These are phyloP conservation scores for Neocatenulostroma microsporum DNA, from an alignment of 2,329 filamentous ascomycete species.

Conservation along the genomic window DNA sequence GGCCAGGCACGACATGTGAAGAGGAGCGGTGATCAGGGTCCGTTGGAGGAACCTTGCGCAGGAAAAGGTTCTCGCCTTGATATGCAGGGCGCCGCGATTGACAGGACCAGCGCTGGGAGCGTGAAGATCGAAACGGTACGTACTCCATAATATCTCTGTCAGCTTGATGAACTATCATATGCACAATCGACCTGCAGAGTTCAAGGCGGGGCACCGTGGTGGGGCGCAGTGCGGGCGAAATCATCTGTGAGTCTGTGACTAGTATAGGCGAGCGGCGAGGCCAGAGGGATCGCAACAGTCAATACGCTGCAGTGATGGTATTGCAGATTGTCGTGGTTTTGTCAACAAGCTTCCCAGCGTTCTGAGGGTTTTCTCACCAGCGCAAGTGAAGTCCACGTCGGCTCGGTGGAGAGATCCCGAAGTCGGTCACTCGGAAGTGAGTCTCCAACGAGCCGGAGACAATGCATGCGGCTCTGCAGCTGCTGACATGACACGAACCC, in stretches of 20 bases:
- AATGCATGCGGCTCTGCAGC: constrained; percentile 15
- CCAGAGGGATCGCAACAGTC: not conserved
- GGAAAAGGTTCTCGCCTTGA: not conserved
- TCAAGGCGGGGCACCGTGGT: not conserved
- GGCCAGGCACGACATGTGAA: not conserved
- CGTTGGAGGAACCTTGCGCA: not conserved
- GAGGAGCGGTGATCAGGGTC: constrained; percentile 1
- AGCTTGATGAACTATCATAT: not conserved
- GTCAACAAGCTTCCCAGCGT: too few relatives aligned
- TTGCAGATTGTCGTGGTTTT: not conserved
- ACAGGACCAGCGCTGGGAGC: not conserved
- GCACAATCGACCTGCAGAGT: not conserved
- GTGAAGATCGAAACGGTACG: not conserved
- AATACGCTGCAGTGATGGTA: not conserved
- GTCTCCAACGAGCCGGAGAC: too few relatives aligned
- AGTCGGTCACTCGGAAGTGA: not conserved
- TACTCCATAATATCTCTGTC: not conserved
- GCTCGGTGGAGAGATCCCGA: too few relatives aligned
- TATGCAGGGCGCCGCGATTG: constrained; percentile 5
- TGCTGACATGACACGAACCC: constrained; percentile 2
- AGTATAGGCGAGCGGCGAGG: not conserved
- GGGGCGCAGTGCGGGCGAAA: not conserved
- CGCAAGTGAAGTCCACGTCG: too few relatives aligned
- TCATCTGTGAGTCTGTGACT: not conserved
- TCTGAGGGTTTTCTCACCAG: too few relatives aligned